These are phyloP conservation scores for Jimgerdemannia lactiflua DNA, from an alignment of 192 early-diverging fungal species.

Conservation along the genomic window DNA sequence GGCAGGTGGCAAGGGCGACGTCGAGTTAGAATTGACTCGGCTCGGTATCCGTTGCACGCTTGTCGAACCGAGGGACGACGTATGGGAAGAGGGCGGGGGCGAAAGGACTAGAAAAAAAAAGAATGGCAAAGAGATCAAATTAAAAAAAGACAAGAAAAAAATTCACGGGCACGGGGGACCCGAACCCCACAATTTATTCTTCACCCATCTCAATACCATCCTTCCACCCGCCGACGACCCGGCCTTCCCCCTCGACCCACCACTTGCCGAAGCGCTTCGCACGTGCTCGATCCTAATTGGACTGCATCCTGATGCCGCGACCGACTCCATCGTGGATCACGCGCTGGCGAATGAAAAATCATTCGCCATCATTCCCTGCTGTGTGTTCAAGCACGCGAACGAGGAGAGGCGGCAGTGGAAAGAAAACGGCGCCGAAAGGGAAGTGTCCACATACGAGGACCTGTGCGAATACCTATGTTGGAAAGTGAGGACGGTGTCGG, in stretches of 20 bases:
- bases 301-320: conserved; percentile 57
- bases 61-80: conserved; percentile 45
- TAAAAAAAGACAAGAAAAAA: neutral
- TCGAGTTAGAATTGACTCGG: conserved; percentile 40
- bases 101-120: neutral
- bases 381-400: neutral
- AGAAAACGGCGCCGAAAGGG: neutral
- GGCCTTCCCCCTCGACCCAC: neutral
- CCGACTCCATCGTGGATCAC: conserved; percentile 53
- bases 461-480: neutral
- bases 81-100: conserved; percentile 27
- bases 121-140: neutral
- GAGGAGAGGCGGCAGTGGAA: conserved; percentile 1
- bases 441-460: conserved; percentile 1
- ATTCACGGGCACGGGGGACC: neutral
- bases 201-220: conserved; percentile 2
- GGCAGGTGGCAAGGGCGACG: conserved; percentile 53
- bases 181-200: neutral
- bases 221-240: conserved; percentile 17
- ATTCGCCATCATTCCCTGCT: conserved; percentile 56
- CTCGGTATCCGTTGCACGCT: conserved; percentile 44
- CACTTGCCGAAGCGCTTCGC: conserved; percentile 13
- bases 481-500: neutral
- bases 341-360: conserved; percentile 42
- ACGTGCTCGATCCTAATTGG: conserved; percentile 45